Evolutionary conservation across 192 early-diverging fungal species (phyloP).

Genomic region (Backusella tarrabulga): DNA sequence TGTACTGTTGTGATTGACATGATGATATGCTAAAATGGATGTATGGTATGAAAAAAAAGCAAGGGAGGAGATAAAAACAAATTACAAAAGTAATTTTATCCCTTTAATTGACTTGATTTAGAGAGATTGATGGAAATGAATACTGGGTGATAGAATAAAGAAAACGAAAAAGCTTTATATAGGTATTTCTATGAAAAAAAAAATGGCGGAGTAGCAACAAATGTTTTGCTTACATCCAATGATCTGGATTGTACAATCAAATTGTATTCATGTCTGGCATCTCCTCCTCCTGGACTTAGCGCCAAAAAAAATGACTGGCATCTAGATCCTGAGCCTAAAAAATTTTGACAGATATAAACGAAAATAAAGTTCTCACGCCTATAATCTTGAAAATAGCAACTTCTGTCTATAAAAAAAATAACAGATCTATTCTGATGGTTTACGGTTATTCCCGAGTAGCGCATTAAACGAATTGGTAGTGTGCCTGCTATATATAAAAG

Average conservation of each 20-base stretch:
- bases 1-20: background rate
- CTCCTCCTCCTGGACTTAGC: no score
- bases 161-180: background rate
- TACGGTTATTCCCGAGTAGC: background rate
- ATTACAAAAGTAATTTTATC: background rate
- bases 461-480: background rate
- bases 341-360: background rate
- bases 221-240: background rate
- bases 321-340: background rate
- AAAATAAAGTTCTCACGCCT: background rate
- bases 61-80: background rate
- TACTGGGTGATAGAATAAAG: background rate
- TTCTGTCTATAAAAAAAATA: background rate
- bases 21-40: background rate
- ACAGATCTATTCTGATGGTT: background rate
- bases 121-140: background rate
- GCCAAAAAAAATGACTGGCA: background rate
- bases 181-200: background rate
- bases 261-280: background rate
- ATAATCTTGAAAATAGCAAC: background rate
- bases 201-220: background rate
- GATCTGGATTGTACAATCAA: background rate
- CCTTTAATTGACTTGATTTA: background rate
- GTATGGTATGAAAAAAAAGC: background rate
- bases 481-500: background rate